Base-by-base conservation (phyloP, 2,329 filamentous ascomycete genomes). In the Golovinomyces cichoracearum region DNA sequence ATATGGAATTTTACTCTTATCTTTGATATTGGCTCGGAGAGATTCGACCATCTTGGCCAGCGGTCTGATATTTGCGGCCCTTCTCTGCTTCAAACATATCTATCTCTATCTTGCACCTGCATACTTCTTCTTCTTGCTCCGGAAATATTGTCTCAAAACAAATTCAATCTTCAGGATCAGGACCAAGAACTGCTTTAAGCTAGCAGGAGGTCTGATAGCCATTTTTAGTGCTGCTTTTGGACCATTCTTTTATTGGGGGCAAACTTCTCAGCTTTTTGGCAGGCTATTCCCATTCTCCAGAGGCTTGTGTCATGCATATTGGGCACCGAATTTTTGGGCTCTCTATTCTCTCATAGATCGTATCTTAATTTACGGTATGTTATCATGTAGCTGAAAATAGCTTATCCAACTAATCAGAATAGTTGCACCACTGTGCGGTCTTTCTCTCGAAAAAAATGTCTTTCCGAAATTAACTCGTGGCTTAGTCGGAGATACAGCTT, bases 291-390 rank as follows among this genome's bases (percentile, higher is more conserved):
- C 90, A 0, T 98, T 98, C 62, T 85, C 85, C 0, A 72, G 90
- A 51, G 90, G 90, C 0, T 68, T 98, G 4, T 95, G 88, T 61
- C 90, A 98, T 66, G 90, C 90, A 0, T 98, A 98, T 63, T 98
- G 90, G 90, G 90, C 90, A 12, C 86, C 90, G 0, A 98, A 98
- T 56, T 68, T 93, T 1, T 98, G 90, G 90, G 88, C 90, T 0
- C 73, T 95, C 61, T 98, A 98, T 64, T 94, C 90, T 0, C 93
- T 95, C 61, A 66, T 72, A 1, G 90, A 98, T 59, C 73, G 90
- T 48, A 65, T 84, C 6, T 62, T 98, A 55, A 93, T 98, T 51
- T 74, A 77, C 57, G 64, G 84, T 92, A 66, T n/a, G 29, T 19
- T 13, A 33, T 41, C n/a, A 4, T 15, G 6, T 13, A 25, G 38